Evolutionary conservation across 1,284 basidiomycete species (phyloP).

Genomic region (Sanghuangporus sanghuang): DNA sequence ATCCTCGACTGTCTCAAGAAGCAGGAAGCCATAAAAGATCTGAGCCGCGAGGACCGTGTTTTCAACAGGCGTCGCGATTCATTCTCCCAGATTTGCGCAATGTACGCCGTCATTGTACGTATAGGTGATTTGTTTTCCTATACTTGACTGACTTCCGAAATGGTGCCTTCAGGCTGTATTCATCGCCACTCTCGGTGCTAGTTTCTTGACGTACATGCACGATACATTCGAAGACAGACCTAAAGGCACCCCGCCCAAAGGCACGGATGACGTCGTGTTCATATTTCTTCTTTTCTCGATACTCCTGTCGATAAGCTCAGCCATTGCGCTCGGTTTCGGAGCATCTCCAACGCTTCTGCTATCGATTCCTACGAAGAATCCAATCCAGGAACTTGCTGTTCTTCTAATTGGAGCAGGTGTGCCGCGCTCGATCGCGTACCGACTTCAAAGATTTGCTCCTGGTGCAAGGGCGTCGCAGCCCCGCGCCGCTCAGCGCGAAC

Average conservation of each 20-base stretch:
- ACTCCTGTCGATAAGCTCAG: not conserved
- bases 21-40: not conserved
- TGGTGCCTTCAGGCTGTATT: not conserved
- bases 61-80: not conserved
- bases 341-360: not conserved
- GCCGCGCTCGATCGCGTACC: not conserved
- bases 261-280: not conserved
- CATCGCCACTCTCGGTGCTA: conserved; percentile 2
- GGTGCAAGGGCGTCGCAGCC: not conserved
- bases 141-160: not conserved
- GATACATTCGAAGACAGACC: not conserved
- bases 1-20: not conserved
- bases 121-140: not conserved
- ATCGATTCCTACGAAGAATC: not conserved
- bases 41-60: not conserved
- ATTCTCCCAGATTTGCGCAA: not conserved
- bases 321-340: not conserved
- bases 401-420: not conserved
- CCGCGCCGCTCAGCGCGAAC: not conserved
- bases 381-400: not conserved
- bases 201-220: not conserved
- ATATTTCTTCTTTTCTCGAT: not conserved
- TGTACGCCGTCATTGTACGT: conserved; percentile 5
- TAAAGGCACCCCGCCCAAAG: not conserved
- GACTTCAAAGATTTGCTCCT: not conserved